Conservation (phyloP, 1,284 basidiomycete genomes). For the Pulchroboletus neoregius region DNA sequence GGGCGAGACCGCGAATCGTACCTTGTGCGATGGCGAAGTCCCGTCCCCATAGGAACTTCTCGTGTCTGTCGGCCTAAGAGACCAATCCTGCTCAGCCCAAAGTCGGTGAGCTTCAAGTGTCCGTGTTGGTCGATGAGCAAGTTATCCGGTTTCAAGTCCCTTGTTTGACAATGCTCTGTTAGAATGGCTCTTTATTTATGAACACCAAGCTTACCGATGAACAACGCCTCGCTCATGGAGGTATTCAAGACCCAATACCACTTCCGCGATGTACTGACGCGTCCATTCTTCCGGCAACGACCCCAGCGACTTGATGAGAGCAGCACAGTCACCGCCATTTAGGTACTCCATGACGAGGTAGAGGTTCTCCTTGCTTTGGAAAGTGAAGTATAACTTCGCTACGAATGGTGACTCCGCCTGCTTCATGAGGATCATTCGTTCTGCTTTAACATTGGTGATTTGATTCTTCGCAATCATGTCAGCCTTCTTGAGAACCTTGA, state of each 20-base stretch:
- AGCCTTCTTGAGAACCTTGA: constrained; percentile 99
- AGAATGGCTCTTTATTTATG: constrained; percentile 2
- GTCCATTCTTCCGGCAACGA: constrained; percentile 96
- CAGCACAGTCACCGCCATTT: constrained; percentile 96
- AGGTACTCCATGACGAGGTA: constrained; percentile 99
- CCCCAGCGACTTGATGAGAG: constrained; percentile 94
- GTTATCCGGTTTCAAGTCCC: constrained; percentile 98
- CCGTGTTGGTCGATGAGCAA: constrained; percentile 94
- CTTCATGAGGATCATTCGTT: constrained; percentile 99
- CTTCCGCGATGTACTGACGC: constrained; percentile 93
- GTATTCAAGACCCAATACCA: constrained; percentile 92
- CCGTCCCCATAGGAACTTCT: constrained; percentile 60
- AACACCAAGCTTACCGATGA: constrained; percentile 67
- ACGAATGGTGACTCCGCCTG: constrained; percentile 99
- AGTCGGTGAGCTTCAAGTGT: constrained; percentile 96
- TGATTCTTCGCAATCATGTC: constrained; percentile 99
- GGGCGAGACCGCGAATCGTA: constrained; percentile 69
- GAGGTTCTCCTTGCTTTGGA: constrained; percentile 98
- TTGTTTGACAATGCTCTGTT: constrained; percentile 33
- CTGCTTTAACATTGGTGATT: constrained; percentile 99
- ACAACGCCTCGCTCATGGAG: constrained; percentile 92
- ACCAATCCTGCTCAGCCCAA: constrained; percentile 96
- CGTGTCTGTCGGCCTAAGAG: constrained; percentile 94
- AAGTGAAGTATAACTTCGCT: constrained; percentile 97
- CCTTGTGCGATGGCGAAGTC: constrained; percentile 50